A percentile compares a stretch with the other conserved stretches of the same genome.
These are phyloP conservation scores for Xanthoconium purpureum DNA, from an alignment of 768 basidiomycete genomes.

Conservation along the genomic window DNA sequence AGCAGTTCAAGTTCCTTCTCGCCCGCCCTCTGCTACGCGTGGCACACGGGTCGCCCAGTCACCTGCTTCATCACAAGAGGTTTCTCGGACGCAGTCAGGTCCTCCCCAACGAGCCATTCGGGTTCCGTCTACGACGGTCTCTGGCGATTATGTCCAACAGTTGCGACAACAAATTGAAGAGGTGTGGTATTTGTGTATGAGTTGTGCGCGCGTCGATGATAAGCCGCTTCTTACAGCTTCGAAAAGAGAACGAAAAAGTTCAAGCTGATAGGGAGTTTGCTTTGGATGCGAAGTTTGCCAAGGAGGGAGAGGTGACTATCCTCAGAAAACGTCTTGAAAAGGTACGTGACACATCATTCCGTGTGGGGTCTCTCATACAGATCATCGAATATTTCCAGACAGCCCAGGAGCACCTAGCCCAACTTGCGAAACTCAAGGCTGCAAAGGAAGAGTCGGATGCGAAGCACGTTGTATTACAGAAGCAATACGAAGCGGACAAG, in stretches of 20 bases:
- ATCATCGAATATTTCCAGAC: conserved; percentile 36
- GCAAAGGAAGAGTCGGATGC: conserved; percentile 62
- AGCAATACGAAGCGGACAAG: conserved; percentile 62
- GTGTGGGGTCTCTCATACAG: background rate
- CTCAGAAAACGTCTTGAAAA: conserved; percentile 66
- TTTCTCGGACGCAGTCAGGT: conserved; percentile 13
- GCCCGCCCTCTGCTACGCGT: conserved; percentile 16
- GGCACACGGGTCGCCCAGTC: conserved; percentile 8
- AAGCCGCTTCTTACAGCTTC: conserved; percentile 39
- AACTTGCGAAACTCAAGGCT: conserved; percentile 52
- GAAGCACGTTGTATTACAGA: conserved; percentile 52
- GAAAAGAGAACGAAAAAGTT: conserved; percentile 46
- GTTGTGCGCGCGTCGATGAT: conserved; percentile 9
- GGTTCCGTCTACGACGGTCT: conserved; percentile 1
- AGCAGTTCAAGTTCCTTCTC: conserved; percentile 5
- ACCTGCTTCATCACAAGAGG: conserved; percentile 20
- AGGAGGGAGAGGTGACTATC: conserved; percentile 70
- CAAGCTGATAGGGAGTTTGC: conserved; percentile 46
- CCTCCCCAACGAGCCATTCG: conserved; percentile 7
- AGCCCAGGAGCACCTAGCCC: conserved; percentile 54
- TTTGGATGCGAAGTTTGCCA: conserved; percentile 49
- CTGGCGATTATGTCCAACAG: conserved; percentile 10
- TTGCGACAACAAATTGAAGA: conserved; percentile 43
- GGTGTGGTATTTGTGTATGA: conserved; percentile 34
- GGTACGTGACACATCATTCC: conserved; percentile 33